Percentiles rank a stretch among this genome's conserved stretches.
These are phyloP conservation scores for Xylaria castorea DNA, from an alignment of 495 filamentous ascomycete species.

Conservation along the genomic window DNA sequence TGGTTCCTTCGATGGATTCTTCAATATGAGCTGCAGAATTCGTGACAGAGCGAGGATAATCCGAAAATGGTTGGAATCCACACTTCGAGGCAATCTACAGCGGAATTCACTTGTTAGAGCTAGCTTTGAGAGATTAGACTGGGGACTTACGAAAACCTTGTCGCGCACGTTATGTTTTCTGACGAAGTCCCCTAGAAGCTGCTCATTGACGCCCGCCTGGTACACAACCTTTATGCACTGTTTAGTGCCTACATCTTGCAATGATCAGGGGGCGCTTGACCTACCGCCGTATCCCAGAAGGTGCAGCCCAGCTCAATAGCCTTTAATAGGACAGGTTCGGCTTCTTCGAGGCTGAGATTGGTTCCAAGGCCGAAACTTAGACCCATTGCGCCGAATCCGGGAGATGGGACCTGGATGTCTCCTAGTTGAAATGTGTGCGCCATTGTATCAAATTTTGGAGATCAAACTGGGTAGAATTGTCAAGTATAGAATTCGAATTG, in stretches of 20 bases:
- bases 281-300: neutral
- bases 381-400: neutral
- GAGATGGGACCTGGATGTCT: neutral
- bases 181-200: conserved; percentile 60
- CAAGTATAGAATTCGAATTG: neutral
- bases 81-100: neutral
- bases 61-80: neutral
- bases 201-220: conserved; percentile 56
- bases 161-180: conserved; percentile 51
- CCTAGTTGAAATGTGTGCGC: neutral
- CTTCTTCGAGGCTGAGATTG: neutral
- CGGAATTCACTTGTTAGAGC: neutral
- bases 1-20: conserved; percentile 59
- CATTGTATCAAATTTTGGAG: neutral
- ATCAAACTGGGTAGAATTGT: neutral
- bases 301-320: neutral
- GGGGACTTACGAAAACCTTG: neutral
- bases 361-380: neutral
- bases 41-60: conserved; percentile 46
- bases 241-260: neutral
- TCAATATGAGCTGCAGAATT: conserved; percentile 60
- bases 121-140: neutral
- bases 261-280: neutral
- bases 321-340: neutral
- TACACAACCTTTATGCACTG: conserved; percentile 51